Evolutionary conservation across 2,329 filamentous ascomycete species (phyloP).

Genomic region (Dactylellina cionopaga): DNA sequence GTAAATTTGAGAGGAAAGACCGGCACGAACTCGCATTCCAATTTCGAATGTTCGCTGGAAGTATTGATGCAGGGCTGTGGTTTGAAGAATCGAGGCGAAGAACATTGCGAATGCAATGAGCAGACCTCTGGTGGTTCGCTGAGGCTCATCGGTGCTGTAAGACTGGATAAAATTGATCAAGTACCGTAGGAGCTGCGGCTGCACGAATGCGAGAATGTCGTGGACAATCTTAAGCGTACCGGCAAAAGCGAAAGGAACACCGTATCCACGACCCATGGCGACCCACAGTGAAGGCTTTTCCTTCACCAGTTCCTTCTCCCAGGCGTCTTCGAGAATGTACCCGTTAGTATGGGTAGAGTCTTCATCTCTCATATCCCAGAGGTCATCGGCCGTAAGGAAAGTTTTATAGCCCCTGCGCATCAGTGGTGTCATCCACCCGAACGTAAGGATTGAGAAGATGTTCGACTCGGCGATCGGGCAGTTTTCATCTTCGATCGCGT

Average conservation of each 20-base stretch:
- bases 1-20: constrained; percentile 90
- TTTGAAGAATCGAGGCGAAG: constrained; percentile 83
- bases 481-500: constrained; percentile 66
- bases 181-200: constrained; percentile 86
- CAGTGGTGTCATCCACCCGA: constrained; percentile 98
- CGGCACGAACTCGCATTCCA: constrained; percentile 95
- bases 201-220: constrained; percentile 84
- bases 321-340: constrained; percentile 75
- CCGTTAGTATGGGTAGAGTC: constrained; percentile 83
- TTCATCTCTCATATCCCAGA: constrained; percentile 86
- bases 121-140: constrained; percentile 84
- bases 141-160: constrained; percentile 69
- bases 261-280: constrained; percentile 83
- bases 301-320: constrained; percentile 78
- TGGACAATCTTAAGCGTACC: constrained; percentile 89
- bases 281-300: constrained; percentile 86
- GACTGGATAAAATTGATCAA: constrained; percentile 87
- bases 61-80: constrained; percentile 92
- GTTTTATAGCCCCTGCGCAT: constrained; percentile 95
- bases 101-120: constrained; percentile 95
- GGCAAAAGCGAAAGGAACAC: constrained; percentile 81
- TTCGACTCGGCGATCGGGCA: constrained; percentile 89
- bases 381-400: constrained; percentile 90
- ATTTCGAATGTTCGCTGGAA: constrained; percentile 95
- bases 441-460: constrained; percentile 91